Conservation (phyloP, 1,284 basidiomycete genomes). For the Fomes fomentarius region DNA sequence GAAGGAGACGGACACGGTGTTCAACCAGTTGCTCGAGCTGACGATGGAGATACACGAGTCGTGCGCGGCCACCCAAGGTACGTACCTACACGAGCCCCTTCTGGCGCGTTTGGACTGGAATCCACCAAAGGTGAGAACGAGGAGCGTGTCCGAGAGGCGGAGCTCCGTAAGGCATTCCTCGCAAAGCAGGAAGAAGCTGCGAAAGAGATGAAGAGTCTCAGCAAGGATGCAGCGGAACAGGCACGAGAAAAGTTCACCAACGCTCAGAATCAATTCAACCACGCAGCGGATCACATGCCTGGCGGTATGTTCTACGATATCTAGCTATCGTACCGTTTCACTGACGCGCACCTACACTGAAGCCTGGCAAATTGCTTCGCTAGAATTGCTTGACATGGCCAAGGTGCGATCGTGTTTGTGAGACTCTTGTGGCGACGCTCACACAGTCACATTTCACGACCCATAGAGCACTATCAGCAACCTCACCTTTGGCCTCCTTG, state of each 20-base stretch:
- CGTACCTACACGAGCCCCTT: neutral
- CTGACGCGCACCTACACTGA: neutral
- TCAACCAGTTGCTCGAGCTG: conserved; percentile 8
- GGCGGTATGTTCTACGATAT: neutral
- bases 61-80: conserved; percentile 11
- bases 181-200: conserved; percentile 6
- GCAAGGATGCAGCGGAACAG: neutral
- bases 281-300: conserved; percentile 2
- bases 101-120: neutral
- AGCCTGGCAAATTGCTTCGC: neutral
- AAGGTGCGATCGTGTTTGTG: neutral
- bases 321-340: too few species aligned
- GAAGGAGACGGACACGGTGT: conserved; percentile 11
- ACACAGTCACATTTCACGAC: too few species aligned
- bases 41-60: conserved; percentile 14
- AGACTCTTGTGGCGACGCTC: neutral
- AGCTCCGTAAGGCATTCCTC: conserved; percentile 2
- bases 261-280: conserved; percentile 2
- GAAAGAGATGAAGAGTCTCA: conserved; percentile 6
- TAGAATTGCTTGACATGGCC: neutral
- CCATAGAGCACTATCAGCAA: neutral
- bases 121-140: conserved; percentile 6
- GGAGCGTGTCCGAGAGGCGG: neutral
- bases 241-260: conserved; percentile 8
- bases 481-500: neutral